These are phyloP conservation scores for Hippophae gyantsensis DNA, from an alignment of 306 rosid species.

Conservation along the genomic window DNA sequence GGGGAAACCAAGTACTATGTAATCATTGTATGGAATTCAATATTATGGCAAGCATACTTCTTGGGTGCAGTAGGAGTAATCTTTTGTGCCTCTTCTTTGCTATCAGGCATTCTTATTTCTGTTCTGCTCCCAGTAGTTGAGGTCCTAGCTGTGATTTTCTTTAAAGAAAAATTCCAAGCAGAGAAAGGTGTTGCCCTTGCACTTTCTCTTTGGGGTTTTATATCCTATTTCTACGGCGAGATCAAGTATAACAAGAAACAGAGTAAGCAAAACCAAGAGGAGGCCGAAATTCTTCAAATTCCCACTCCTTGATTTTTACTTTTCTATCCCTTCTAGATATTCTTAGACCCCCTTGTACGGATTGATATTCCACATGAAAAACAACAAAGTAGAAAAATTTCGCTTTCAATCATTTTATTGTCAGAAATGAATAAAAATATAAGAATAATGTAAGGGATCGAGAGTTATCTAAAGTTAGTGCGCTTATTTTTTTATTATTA, in stretches of 20 bases:
- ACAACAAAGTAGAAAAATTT: too few relatives aligned
- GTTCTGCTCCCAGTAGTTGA: slow-evolving; percentile 49
- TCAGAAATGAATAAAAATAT: too few relatives aligned
- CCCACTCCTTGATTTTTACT: slow-evolving; percentile 7
- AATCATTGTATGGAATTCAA: slow-evolving; percentile 38
- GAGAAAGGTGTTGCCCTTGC: slow-evolving; percentile 53
- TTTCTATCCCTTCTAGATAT: too few relatives aligned
- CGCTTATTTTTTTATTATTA: too few relatives aligned
- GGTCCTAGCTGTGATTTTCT: slow-evolving; percentile 53
- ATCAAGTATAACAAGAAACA: slow-evolving; percentile 28
- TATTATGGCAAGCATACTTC: slow-evolving; percentile 67
- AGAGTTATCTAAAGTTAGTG: too few relatives aligned
- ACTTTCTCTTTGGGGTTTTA: slow-evolving; percentile 64
- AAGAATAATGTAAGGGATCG: too few relatives aligned
- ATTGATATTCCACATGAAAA: too few relatives aligned
- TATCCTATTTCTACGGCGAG: slow-evolving; percentile 69
- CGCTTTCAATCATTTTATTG: too few relatives aligned
- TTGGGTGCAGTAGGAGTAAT: slow-evolving; percentile 66
- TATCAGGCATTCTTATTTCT: slow-evolving; percentile 52
- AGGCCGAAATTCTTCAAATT: slow-evolving; percentile 10
- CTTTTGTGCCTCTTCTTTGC: slow-evolving; percentile 55
- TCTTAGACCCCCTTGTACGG: too few relatives aligned
- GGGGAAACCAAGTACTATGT: slow-evolving; percentile 54
- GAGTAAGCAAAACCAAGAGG: slow-evolving; percentile 3
- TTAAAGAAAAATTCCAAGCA: slow-evolving; percentile 43